Evolutionary conservation across 331 rosid species (phyloP).

Genomic region (Quercus phellos): DNA sequence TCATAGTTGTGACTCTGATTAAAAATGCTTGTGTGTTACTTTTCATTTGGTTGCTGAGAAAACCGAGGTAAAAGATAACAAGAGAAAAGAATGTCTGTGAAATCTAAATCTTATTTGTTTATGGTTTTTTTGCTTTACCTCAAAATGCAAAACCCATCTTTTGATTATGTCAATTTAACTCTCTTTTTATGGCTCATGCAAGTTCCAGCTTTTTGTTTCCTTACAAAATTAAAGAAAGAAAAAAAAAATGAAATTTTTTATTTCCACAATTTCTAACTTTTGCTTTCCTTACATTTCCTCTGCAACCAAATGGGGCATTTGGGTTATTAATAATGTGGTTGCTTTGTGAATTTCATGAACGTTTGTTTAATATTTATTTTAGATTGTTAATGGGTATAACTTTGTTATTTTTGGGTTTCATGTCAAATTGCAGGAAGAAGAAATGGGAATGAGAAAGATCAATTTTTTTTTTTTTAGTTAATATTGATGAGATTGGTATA

Average conservation of each 20-base stretch:
- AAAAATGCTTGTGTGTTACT: background rate
- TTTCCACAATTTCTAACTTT: background rate
- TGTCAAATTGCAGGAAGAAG: constrained; percentile 18
- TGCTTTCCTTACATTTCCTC: background rate
- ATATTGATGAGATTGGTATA: background rate
- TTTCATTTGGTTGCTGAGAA: background rate
- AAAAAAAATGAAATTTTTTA: background rate
- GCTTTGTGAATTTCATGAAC: background rate
- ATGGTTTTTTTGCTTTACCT: background rate
- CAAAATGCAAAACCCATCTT: background rate
- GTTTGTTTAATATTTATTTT: background rate
- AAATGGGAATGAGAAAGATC: constrained; percentile 1
- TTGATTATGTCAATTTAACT: background rate
- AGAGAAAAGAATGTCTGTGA: background rate
- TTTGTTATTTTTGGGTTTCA: background rate
- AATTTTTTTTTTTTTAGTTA: background rate
- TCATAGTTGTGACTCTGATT: background rate
- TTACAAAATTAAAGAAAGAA: background rate
- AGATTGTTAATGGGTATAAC: background rate
- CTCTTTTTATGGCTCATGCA: background rate
- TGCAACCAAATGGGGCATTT: background rate
- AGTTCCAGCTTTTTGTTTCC: background rate
- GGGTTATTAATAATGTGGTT: background rate
- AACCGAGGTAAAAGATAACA: background rate
- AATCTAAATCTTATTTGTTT: background rate